Base-by-base conservation (phyloP, 1,284 basidiomycete genomes). In the Mycena citricolor region DNA sequence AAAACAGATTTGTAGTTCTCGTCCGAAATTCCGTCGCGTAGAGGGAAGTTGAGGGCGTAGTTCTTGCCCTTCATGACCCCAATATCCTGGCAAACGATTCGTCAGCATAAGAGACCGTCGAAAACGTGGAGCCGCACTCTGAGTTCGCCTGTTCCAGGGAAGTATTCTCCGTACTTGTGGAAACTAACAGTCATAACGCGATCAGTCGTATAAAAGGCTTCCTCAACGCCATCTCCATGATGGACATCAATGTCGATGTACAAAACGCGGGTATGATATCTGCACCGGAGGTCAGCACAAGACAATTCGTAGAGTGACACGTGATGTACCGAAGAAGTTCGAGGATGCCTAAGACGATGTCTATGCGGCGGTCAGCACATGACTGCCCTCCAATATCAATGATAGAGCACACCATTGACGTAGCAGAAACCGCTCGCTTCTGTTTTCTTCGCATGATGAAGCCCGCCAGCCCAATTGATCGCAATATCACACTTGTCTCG, bases 231-330 rank as follows among this genome's bases (percentile, higher is more conserved):
- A 65, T 99, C 97, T 13, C 97, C 97, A 56, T 99, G 97, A 64
- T 99, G 97, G 0, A 97, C 92, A 61, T 99, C 97, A 51, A 99
- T 97, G 61, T 99, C 97, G 58, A 99, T 94, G 68, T 99, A 99
- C 21, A 99, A 74, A 5, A 99, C 97, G 26, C 97, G 81, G 16
- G 83, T 81, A 61, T 99, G 94, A 64, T 98, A 98, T 54, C 94
- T 88, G 47, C 32, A 13, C 23, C 16, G 48, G 31, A 40, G 19
- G 30, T 39, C 17, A 41, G 23, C 12, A 42, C 28, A 43, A 19
- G 11, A 8, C 22, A 14, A 16, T 10, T 4, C 13, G 31, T 41
- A 13, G 33, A 23, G 14, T n/a, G 21, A 39, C 17, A 31, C 26
- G n/a, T 34, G 17, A 32, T 22, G 47, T 58, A 90, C 85, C 92